Conservation (phyloP, 2,329 filamentous ascomycete species). For the Triangularia verruculosa region DNA sequence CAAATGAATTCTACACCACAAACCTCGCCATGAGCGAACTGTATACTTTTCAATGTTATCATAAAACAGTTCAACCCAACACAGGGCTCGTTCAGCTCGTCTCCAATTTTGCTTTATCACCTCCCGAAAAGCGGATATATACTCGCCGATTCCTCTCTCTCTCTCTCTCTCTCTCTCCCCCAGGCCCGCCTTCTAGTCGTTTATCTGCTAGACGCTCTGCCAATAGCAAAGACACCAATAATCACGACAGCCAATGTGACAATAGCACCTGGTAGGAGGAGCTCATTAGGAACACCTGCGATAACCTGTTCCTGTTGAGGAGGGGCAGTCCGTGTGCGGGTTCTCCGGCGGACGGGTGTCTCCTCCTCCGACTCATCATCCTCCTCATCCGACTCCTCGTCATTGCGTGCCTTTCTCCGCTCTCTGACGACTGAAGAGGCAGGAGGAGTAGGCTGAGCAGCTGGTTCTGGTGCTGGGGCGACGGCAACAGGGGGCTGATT, state of each 20-base stretch:
- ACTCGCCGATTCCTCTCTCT: not conserved
- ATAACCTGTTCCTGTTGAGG: constrained; percentile 66
- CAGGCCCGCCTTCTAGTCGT: not conserved
- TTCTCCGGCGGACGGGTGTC: constrained; percentile 41
- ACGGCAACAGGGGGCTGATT: constrained; percentile 77
- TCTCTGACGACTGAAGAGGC: constrained; percentile 50
- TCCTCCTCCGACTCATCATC: constrained; percentile 54
- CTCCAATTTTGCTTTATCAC: not conserved
- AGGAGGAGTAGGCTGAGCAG: constrained; percentile 44
- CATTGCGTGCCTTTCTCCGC: constrained; percentile 46
- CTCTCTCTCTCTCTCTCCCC: no score
- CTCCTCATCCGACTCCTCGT: constrained; percentile 40
- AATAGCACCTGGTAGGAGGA: constrained; percentile 89
- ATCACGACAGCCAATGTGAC: constrained; percentile 94
- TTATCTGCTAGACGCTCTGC: constrained; percentile 60
- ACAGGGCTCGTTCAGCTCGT: not conserved
- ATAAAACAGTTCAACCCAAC: not conserved
- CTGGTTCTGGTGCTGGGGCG: constrained; percentile 39
- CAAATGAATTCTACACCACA: constrained; percentile 21
- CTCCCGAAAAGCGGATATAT: not conserved
- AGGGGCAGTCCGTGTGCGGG: constrained; percentile 31
- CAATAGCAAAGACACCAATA: constrained; percentile 85
- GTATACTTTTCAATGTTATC: not conserved
- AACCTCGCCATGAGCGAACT: constrained; percentile 1
- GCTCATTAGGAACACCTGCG: constrained; percentile 87